Conservation (phyloP, 495 filamentous ascomycete genomes). For the Neurospora hispaniola region DNA sequence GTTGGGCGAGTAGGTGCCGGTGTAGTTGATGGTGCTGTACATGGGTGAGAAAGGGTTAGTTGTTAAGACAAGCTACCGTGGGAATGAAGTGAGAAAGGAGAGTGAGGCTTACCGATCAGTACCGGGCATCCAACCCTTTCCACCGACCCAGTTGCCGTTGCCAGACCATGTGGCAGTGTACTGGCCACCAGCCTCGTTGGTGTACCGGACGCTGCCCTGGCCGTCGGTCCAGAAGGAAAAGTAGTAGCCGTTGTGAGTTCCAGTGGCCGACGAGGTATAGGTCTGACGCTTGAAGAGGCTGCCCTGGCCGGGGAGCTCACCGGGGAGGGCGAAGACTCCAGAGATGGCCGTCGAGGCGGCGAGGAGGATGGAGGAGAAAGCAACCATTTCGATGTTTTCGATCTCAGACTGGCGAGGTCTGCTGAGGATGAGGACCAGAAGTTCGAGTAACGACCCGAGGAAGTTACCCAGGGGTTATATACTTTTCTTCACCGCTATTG, state of each 20-base stretch:
- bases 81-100: slow-evolving; percentile 5
- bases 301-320: slow-evolving; percentile 21
- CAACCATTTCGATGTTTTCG: slow-evolving; percentile 29
- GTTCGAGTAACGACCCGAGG: neutral
- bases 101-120: slow-evolving; percentile 21
- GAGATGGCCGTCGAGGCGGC: slow-evolving; percentile 23
- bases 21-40: slow-evolving; percentile 35
- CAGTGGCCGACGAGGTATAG: slow-evolving; percentile 29
- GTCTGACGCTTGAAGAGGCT: slow-evolving; percentile 26
- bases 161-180: slow-evolving; percentile 46
- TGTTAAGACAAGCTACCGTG: neutral
- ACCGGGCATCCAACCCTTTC: slow-evolving; percentile 53
- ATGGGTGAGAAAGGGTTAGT: neutral
- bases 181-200: slow-evolving; percentile 42
- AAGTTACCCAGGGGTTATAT: slow-evolving; percentile 2
- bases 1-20: slow-evolving; percentile 34
- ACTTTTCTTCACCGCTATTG: neutral
- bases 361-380: slow-evolving; percentile 32
- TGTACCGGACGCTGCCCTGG: slow-evolving; percentile 41
- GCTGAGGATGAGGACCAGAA: neutral
- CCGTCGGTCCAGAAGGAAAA: slow-evolving; percentile 56
- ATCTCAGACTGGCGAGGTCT: neutral
- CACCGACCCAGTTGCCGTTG: slow-evolving; percentile 50
- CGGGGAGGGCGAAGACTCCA: slow-evolving; percentile 31
- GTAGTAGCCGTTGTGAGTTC: slow-evolving; percentile 49